Evolutionary conservation across 768 basidiomycete species (phyloP).

Genomic region (Sporobolomyces roseus): DNA sequence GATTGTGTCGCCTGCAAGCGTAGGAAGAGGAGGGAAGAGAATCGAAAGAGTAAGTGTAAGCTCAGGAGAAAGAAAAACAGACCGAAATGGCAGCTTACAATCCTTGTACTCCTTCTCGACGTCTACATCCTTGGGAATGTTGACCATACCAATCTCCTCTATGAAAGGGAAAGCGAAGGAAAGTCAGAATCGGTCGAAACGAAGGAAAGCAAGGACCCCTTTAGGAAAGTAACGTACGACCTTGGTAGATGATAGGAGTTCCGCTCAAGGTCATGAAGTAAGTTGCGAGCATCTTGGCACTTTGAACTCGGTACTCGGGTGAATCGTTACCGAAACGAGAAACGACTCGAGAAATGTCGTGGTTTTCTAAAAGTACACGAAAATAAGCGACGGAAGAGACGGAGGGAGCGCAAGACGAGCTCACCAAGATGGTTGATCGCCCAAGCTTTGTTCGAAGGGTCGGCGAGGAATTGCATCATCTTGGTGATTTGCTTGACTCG

Average conservation of each 20-base stretch:
- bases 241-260: constrained; percentile 70
- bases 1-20: constrained; percentile 53
- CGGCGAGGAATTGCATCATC: constrained; percentile 11
- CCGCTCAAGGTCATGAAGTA: constrained; percentile 62
- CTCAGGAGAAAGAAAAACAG: too few species aligned
- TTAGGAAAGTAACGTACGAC: constrained; percentile 44
- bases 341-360: constrained; percentile 60
- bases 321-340: constrained; percentile 66
- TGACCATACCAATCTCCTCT: constrained; percentile 61
- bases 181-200: neutral
- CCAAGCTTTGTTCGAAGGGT: constrained; percentile 21
- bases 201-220: constrained; percentile 15
- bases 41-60: too few species aligned
- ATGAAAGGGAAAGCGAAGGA: neutral
- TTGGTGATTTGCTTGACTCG: constrained; percentile 27
- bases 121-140: constrained; percentile 55
- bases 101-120: constrained; percentile 65
- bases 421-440: constrained; percentile 54
- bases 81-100: too few species aligned
- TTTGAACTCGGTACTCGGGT: constrained; percentile 57
- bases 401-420: too few species aligned
- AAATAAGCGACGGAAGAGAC: too few species aligned
- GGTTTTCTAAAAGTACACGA: too few species aligned
- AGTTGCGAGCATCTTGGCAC: constrained; percentile 64
- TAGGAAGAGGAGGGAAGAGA: too few species aligned